Percentiles rank a stretch among this genome's conserved stretches.
Conservation (phyloP, 1,284 basidiomycete genomes). For the Ganoderma lucidum region DNA sequence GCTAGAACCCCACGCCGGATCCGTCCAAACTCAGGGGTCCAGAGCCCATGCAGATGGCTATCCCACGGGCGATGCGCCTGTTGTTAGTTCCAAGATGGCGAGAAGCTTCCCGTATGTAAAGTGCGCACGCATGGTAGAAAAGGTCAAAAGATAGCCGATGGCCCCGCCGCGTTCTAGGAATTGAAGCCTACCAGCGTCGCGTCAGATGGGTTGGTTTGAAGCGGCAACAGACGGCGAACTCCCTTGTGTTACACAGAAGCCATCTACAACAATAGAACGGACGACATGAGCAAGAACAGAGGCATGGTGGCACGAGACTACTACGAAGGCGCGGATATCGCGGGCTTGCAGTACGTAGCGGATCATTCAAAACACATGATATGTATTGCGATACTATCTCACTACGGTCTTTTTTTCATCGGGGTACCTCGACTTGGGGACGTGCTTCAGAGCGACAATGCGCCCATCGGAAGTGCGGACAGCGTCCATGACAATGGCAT, state of each 20-base stretch:
- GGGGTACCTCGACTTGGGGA: slow-evolving; percentile 30
- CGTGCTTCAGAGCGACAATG: slow-evolving; percentile 15
- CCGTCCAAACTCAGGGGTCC: too few species aligned
- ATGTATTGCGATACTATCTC: background rate
- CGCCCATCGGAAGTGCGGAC: slow-evolving; percentile 19
- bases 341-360: background rate
- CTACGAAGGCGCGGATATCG: background rate
- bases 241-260: background rate
- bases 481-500: slow-evolving; percentile 21
- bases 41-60: too few species aligned
- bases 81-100: too few species aligned
- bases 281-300: background rate
- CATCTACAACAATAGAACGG: background rate
- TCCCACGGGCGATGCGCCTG: too few species aligned
- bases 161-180: background rate
- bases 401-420: background rate
- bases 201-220: background rate
- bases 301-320: background rate
- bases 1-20: too few species aligned
- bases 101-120: too few species aligned
- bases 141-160: background rate
- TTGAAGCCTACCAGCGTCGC: background rate
- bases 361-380: background rate
- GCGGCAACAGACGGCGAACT: background rate
- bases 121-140: background rate